phyloP scores from a whole-genome alignment of 352 stramenopile species.

The Globisporangium irregulare region DNA sequence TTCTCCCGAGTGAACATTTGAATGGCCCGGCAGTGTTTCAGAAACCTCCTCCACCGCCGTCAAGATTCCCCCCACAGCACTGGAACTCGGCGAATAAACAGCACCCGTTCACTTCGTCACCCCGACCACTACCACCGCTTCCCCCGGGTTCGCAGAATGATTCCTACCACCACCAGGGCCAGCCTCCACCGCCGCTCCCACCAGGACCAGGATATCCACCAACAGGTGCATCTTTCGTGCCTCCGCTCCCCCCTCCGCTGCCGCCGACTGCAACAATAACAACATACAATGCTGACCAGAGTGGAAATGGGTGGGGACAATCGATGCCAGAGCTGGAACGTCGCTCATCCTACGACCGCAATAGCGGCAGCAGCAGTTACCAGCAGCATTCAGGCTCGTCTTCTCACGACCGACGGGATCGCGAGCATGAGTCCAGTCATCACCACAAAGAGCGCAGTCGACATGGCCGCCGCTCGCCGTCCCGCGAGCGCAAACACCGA shows the following conservation, averaged over 20 bases:
- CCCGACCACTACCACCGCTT: conserved; percentile 18
- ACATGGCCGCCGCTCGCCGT: conserved; percentile 15
- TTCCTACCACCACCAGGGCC: conserved; percentile 4
- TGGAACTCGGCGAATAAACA: conserved; percentile 19
- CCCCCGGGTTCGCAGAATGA: conserved; percentile 17
- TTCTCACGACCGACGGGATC: conserved; percentile 10
- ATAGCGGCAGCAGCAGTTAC: background rate
- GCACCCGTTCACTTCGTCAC: conserved; percentile 22
- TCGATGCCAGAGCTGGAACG: conserved; percentile 8
- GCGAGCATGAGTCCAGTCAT: background rate
- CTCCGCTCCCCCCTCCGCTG: conserved; percentile 9
- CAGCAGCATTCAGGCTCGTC: conserved; percentile 1
- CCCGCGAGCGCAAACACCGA: conserved; percentile 20
- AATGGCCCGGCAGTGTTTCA: conserved; percentile 10
- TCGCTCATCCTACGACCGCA: conserved; percentile 9
- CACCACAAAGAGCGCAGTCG: conserved; percentile 3
- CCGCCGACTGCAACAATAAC: background rate
- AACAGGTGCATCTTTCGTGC: conserved; percentile 18
- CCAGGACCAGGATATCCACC: conserved; percentile 17
- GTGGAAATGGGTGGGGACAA: background rate
- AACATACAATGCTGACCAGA: conserved; percentile 14
- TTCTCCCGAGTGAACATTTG: conserved; percentile 2
- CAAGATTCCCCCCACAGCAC: conserved; percentile 16
- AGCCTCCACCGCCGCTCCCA: conserved; percentile 17
- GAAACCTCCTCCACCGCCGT: conserved; percentile 9